Evolutionary conservation across 1,284 basidiomycete genomes (phyloP).

Genomic region (Naganishia liquefaciens): DNA sequence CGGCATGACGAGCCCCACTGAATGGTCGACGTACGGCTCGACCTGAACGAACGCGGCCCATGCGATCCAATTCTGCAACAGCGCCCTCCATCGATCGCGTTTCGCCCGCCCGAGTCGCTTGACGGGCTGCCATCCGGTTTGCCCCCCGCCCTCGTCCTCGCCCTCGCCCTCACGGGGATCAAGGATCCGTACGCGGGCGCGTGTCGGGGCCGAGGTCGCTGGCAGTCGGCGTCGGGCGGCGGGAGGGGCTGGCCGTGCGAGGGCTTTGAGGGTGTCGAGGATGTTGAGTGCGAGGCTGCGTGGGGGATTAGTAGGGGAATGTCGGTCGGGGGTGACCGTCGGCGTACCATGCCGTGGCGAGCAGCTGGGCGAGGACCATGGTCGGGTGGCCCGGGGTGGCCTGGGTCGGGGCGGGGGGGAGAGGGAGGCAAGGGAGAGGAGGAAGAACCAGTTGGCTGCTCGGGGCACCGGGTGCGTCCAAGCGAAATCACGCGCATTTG

Average conservation of each 20-base stretch:
- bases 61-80: constrained; percentile 23
- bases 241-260: neutral
- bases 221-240: neutral
- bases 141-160: neutral
- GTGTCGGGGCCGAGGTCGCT: neutral
- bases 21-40: constrained; percentile 8
- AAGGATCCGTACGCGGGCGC: neutral
- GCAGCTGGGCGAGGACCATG: neutral
- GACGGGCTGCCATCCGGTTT: constrained; percentile 14
- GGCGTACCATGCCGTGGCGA: constrained; percentile 8
- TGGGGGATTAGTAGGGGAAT: neutral
- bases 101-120: constrained; percentile 12
- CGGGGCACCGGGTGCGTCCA: neutral
- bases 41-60: constrained; percentile 9
- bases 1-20: constrained; percentile 12
- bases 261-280: constrained; percentile 17
- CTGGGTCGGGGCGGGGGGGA: constrained; percentile 1
- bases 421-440: no score
- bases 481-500: no score
- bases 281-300: constrained; percentile 15
- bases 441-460: no score
- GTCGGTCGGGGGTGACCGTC: neutral
- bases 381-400: neutral
- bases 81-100: constrained; percentile 8
- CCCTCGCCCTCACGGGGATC: neutral